Percentiles rank a stretch among this genome's conserved stretches.
Evolutionary conservation across 352 stramenopile species (phyloP).

Genomic region (Phytopythium litorale): DNA sequence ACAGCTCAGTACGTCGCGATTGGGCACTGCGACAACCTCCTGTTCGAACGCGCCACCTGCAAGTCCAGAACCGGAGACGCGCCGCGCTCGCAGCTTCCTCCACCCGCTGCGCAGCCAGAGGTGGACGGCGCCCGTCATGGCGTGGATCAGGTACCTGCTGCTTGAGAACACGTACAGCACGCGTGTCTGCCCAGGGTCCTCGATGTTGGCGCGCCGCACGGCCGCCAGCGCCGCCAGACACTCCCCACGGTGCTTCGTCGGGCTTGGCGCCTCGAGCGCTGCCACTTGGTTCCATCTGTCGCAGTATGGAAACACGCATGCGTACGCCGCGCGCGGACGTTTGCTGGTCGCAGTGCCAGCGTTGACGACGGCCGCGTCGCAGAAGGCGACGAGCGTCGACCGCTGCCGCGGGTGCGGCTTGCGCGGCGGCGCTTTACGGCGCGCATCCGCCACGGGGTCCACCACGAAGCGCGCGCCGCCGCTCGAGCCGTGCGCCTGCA

Average conservation of each 20-base stretch:
- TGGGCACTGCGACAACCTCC: background rate
- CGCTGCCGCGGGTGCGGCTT: conserved; percentile 1
- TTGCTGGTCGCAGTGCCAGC: background rate
- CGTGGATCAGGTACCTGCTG: conserved; percentile 5
- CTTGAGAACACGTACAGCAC: conserved; percentile 4
- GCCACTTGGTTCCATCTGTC: conserved; percentile 5
- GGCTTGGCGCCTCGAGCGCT: background rate
- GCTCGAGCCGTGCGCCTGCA: background rate
- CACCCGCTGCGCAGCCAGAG: conserved; percentile 4
- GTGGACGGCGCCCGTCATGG: conserved; percentile 2
- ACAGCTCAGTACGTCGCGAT: conserved; percentile 1
- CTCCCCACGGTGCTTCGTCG: conserved; percentile 2
- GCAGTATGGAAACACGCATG: conserved; percentile 5
- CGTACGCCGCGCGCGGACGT: conserved; percentile 1
- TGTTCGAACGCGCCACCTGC: background rate
- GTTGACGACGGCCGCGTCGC: conserved; percentile 1
- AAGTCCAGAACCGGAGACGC: background rate
- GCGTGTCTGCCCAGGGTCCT: conserved; percentile 1
- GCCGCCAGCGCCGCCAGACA: conserved; percentile 2
- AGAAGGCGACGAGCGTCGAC: conserved; percentile 2
- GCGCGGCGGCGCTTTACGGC: background rate
- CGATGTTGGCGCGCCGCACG: conserved; percentile 3
- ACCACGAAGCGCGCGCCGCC: background rate
- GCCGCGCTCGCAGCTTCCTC: background rate
- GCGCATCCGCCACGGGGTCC: conserved; percentile 5